Base-by-base conservation (phyloP, 345 rosid genomes). In the Salix exigua region DNA sequence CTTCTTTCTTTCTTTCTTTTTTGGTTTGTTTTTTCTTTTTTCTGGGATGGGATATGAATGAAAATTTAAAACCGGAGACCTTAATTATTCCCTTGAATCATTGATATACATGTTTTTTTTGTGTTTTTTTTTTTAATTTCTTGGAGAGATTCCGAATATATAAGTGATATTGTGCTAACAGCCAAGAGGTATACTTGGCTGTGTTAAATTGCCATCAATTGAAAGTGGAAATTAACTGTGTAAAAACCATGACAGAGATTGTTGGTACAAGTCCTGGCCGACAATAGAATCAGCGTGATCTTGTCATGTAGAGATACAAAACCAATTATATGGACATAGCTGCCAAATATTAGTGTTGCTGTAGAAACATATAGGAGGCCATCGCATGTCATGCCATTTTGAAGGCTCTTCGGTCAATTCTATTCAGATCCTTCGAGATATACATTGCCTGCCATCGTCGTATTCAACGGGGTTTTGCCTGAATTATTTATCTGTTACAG, bases 271-370 rank as follows among this genome's bases (percentile, higher is more conserved):
- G 25, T 62, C 35, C 42, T 7, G 66, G 48, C 70, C 70, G 70
- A 74, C 77, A 74, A 46, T 38, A 74, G 33, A 62, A 73, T 64
- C 70, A 46, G 77, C 42, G 48, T 13, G 70, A 63, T 46, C 28
- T 31, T 28, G 5, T n/a, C 18, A 9, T 21, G 12, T 2, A 25
- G 18, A 63, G 2, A 46, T 28, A 23, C n/a, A 21, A 0, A 28
- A 3, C 46, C 12, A 42, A 11, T 31, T 18, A 63, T 11, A 44
- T 31, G 4, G 1, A 37, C n/a, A 19, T n/a, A 40, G n/a, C 14
- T 28, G 71, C 35, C 71, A 33, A 35, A 8, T 51, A 19, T 33
- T 4, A 1, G 28, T 8, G 30, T 18, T 46, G 26, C 13, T 26
- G 38, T 2, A 42, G 68, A 73, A 42, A 73, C 42, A 73, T 19